Percentiles rank a stretch among this genome's conserved stretches.
These are phyloP conservation scores for Schizophyllum commune DNA, from an alignment of 1,284 basidiomycete genomes.

Conservation along the genomic window DNA sequence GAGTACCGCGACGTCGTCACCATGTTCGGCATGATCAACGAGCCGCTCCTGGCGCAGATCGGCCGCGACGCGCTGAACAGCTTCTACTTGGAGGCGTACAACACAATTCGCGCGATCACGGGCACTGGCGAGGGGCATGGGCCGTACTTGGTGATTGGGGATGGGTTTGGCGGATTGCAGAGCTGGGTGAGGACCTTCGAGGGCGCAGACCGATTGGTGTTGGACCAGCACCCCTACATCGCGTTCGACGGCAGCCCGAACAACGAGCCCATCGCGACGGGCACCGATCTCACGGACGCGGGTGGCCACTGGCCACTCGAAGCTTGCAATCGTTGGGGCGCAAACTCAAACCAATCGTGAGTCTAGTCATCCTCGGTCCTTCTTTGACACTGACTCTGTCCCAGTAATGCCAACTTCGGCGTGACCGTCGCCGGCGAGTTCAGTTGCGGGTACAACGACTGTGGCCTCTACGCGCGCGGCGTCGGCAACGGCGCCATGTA, in stretches of 20 bases:
- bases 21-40: conserved; percentile 74
- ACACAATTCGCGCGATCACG: conserved; percentile 69
- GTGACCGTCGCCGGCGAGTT: conserved; percentile 62
- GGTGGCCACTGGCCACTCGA: conserved; percentile 48
- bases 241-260: conserved; percentile 49
- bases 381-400: not conserved
- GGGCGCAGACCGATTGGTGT: conserved; percentile 68
- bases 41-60: conserved; percentile 48
- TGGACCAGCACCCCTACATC: conserved; percentile 78
- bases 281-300: conserved; percentile 23
- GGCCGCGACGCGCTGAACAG: conserved; percentile 39
- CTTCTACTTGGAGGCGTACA: conserved; percentile 68
- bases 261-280: conserved; percentile 34
- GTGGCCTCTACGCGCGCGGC: conserved; percentile 57
- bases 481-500: conserved; percentile 38
- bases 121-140: conserved; percentile 76
- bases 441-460: conserved; percentile 44
- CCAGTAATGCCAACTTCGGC: conserved; percentile 37
- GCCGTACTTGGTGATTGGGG: conserved; percentile 72
- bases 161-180: conserved; percentile 62
- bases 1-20: conserved; percentile 62
- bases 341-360: conserved; percentile 39
- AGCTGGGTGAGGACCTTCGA: conserved; percentile 65
- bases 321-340: conserved; percentile 51
- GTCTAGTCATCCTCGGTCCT: not conserved